Conservation (phyloP, 2,329 filamentous ascomycete species). For the Allantophomopsis lycopodina region DNA sequence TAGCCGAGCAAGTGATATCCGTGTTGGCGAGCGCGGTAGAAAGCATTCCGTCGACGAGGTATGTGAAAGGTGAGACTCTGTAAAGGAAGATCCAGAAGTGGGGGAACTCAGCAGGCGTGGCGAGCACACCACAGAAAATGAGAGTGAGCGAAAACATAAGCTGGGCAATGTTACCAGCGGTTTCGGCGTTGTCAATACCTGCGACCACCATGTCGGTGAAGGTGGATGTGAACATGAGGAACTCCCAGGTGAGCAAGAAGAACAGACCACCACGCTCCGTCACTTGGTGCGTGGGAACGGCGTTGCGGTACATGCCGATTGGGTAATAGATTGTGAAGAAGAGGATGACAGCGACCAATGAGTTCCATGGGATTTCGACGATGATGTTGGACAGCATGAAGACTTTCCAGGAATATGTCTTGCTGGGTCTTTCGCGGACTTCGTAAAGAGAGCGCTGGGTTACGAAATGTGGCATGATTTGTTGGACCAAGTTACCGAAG, state of each 20-base stretch:
- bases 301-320: slow-evolving; percentile 62
- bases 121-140: slow-evolving; percentile 66
- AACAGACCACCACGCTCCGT: slow-evolving; percentile 62
- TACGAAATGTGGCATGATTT: slow-evolving; percentile 62
- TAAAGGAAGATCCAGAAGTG: slow-evolving; percentile 82
- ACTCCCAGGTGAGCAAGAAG: slow-evolving; percentile 63
- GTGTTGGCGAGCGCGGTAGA: slow-evolving; percentile 57
- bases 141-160: slow-evolving; percentile 60
- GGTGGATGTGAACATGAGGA: slow-evolving; percentile 69
- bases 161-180: slow-evolving; percentile 63
- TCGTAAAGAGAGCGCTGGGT: slow-evolving; percentile 38
- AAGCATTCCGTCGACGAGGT: slow-evolving; percentile 62
- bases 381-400: slow-evolving; percentile 60
- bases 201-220: slow-evolving; percentile 71
- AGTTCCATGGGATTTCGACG: slow-evolving; percentile 76
- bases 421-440: slow-evolving; percentile 59
- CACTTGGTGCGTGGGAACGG: slow-evolving; percentile 42
- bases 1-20: slow-evolving; percentile 47
- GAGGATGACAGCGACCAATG: slow-evolving; percentile 59
- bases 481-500: slow-evolving; percentile 60
- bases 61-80: slow-evolving; percentile 69
- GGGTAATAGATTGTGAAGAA: slow-evolving; percentile 81
- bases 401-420: slow-evolving; percentile 63
- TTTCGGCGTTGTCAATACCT: slow-evolving; percentile 61
- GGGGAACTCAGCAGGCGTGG: slow-evolving; percentile 45